Conservation (phyloP, 2,329 filamentous ascomycete species). For the Rosellinia necatrix region DNA sequence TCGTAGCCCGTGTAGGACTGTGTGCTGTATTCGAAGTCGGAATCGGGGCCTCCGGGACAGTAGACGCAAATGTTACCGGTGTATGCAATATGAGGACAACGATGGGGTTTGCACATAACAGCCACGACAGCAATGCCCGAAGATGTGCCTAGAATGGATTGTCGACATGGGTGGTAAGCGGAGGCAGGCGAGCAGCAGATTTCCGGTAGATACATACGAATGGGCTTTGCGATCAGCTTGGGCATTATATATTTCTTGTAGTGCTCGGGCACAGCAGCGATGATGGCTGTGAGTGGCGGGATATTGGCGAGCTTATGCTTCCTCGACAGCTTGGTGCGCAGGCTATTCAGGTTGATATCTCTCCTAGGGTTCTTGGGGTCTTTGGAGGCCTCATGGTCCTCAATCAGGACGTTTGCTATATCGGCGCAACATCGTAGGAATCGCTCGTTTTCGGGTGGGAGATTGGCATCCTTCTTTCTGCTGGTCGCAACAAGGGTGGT, state of each 20-base stretch:
- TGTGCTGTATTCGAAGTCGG: slow-evolving; percentile 98
- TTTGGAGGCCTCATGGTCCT: slow-evolving; percentile 84
- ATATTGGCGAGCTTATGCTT: slow-evolving; percentile 89
- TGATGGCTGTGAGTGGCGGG: slow-evolving; percentile 93
- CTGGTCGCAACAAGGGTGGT: slow-evolving; percentile 61
- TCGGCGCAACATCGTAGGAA: slow-evolving; percentile 94
- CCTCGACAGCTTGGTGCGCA: slow-evolving; percentile 86
- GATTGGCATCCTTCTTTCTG: slow-evolving; percentile 72
- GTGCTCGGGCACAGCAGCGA: slow-evolving; percentile 97
- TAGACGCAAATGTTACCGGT: slow-evolving; percentile 99
- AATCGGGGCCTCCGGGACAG: slow-evolving; percentile 95
- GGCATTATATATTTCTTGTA: slow-evolving; percentile 99
- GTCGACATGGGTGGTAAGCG: slow-evolving; percentile 6
- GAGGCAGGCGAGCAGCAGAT: neutral
- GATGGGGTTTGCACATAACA: slow-evolving; percentile 99
- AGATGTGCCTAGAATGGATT: slow-evolving; percentile 61
- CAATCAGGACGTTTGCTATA: slow-evolving; percentile 89
- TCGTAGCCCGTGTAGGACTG: slow-evolving; percentile 99
- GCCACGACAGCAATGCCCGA: slow-evolving; percentile 97
- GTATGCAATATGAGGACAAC: slow-evolving; percentile 97
- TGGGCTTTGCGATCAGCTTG: slow-evolving; percentile 95
- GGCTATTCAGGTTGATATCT: slow-evolving; percentile 89
- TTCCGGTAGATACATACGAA: slow-evolving; percentile 54
- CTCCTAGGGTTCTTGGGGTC: slow-evolving; percentile 74
- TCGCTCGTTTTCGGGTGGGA: slow-evolving; percentile 91